A percentile compares a stretch with the other conserved stretches of the same genome.
Conservation (phyloP, 176 grass and related monocot genomes). For the Musa troglodytarum region DNA sequence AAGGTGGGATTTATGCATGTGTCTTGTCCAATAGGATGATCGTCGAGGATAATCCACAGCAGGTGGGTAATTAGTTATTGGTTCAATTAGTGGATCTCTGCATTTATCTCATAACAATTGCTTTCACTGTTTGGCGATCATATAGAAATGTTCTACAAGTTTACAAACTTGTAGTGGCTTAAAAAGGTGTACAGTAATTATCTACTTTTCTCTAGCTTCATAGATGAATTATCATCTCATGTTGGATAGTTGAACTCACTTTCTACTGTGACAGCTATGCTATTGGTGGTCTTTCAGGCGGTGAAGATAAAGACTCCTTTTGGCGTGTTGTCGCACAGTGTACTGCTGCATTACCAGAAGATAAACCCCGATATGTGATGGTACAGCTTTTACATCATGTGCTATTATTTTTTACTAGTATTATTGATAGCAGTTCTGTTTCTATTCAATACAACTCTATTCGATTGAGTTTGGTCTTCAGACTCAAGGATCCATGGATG, state of each 20-base stretch:
- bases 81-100: no score
- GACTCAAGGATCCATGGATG: no score
- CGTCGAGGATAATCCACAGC: no score
- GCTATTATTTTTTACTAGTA: background rate
- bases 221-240: background rate
- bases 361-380: conserved; percentile 98
- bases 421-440: background rate
- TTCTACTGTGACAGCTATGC: conserved; percentile 58
- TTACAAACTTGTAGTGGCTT: background rate
- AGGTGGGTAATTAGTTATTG: no score
- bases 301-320: conserved; percentile 97
- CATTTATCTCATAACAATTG: background rate
- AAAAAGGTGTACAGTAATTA: background rate
- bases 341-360: conserved; percentile 79
- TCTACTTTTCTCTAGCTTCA: background rate
- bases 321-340: conserved; percentile 94
- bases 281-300: conserved; percentile 90
- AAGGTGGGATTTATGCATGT: no score
- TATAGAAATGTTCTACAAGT: background rate
- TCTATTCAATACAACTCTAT: no score
- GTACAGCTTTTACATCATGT: conserved; percentile 28
- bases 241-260: conserved; percentile 17
- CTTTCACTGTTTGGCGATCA: background rate
- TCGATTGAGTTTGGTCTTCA: no score
- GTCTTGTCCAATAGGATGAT: no score